A percentile compares a stretch with the other conserved stretches of the same genome.
These are phyloP conservation scores for Globisporangium viniferum DNA, from an alignment of 352 stramenopile genomes.

Conservation along the genomic window DNA sequence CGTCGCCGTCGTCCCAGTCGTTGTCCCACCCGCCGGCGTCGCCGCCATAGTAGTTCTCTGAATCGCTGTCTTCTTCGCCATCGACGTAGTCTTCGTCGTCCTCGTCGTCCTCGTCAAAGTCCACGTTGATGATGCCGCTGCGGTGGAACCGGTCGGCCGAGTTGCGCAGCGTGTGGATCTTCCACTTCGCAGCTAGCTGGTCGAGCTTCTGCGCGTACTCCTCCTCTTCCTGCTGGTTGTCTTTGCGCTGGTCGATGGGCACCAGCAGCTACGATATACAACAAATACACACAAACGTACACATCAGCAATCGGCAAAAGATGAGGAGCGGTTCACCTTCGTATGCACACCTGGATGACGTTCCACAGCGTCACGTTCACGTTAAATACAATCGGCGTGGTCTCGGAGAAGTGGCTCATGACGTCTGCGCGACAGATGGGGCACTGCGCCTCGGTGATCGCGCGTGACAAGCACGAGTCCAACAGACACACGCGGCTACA, in stretches of 20 bases:
- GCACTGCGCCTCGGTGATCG: slow-evolving; percentile 47
- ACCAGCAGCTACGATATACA: slow-evolving; percentile 39
- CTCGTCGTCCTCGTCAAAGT: slow-evolving; percentile 15
- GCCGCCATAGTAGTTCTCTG: slow-evolving; percentile 16
- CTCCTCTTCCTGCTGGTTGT: slow-evolving; percentile 36
- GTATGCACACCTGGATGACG: slow-evolving; percentile 43
- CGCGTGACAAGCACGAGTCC: slow-evolving; percentile 40
- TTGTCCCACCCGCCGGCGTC: slow-evolving; percentile 7
- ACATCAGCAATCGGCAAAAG: no score
- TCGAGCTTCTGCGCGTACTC: slow-evolving; percentile 48
- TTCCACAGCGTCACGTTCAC: slow-evolving; percentile 78
- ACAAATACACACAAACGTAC: not conserved
- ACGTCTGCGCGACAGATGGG: slow-evolving; percentile 46
- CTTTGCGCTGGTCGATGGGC: slow-evolving; percentile 17
- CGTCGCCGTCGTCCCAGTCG: slow-evolving; percentile 9
- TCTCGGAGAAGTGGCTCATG: slow-evolving; percentile 24
- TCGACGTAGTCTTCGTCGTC: slow-evolving; percentile 10
- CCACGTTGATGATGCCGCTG: slow-evolving; percentile 15
- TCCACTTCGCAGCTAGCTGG: slow-evolving; percentile 56
- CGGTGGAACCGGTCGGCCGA: slow-evolving; percentile 30
- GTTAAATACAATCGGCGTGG: slow-evolving; percentile 32
- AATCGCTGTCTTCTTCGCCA: slow-evolving; percentile 16
- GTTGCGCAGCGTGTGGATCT: slow-evolving; percentile 36
- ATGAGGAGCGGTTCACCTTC: no score
- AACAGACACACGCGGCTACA: slow-evolving; percentile 47